Evolutionary conservation across 352 stramenopile species (phyloP).

Genomic region (Albugo candida): DNA sequence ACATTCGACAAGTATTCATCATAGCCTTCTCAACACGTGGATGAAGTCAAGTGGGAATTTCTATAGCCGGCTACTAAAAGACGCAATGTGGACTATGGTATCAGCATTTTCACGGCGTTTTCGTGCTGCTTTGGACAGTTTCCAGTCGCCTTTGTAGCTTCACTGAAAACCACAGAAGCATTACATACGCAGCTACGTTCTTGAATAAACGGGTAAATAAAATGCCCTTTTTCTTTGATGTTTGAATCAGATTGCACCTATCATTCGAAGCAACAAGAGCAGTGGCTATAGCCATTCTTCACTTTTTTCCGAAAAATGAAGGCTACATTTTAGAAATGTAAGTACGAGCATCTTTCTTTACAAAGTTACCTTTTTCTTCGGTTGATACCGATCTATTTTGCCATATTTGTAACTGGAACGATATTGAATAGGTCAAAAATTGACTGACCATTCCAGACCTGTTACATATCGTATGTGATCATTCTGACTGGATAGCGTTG

Average conservation of each 20-base stretch:
- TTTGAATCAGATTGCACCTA: slow-evolving; percentile 45
- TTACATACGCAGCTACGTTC: slow-evolving; percentile 28
- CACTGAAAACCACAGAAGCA: slow-evolving; percentile 44
- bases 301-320: slow-evolving; percentile 32
- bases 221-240: slow-evolving; percentile 26
- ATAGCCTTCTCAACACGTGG: slow-evolving; percentile 28
- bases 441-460: slow-evolving; percentile 34
- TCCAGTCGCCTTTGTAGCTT: slow-evolving; percentile 50
- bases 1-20: slow-evolving; percentile 38
- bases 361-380: slow-evolving; percentile 60
- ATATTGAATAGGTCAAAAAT: slow-evolving; percentile 30
- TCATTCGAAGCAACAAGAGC: slow-evolving; percentile 46
- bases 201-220: slow-evolving; percentile 17
- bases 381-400: slow-evolving; percentile 68
- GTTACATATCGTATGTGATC: slow-evolving; percentile 62
- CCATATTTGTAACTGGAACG: slow-evolving; percentile 43
- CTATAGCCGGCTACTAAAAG: slow-evolving; percentile 40
- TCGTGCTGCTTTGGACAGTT: slow-evolving; percentile 62
- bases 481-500: slow-evolving; percentile 37
- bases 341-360: slow-evolving; percentile 44
- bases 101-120: slow-evolving; percentile 26
- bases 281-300: slow-evolving; percentile 43
- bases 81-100: slow-evolving; percentile 33
- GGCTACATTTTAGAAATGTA: slow-evolving; percentile 43
- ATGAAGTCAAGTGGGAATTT: slow-evolving; percentile 59